These are phyloP conservation scores for Neoscytalidium dimidiatum DNA, from an alignment of 2,329 filamentous ascomycete species.

Conservation along the genomic window DNA sequence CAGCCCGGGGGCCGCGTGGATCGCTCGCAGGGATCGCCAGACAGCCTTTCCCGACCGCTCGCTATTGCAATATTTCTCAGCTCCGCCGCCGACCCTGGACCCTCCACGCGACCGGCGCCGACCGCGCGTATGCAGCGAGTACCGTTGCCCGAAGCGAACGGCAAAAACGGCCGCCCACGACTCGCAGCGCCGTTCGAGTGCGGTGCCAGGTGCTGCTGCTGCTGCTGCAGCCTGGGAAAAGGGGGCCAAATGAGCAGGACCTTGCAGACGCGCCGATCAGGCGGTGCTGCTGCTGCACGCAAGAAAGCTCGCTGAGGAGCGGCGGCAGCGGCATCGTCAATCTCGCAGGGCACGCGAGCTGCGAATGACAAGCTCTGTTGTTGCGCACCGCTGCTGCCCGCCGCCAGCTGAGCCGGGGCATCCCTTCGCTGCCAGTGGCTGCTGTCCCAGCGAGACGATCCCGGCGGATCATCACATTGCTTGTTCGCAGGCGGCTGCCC, in stretches of 20 bases:
- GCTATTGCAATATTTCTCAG: neutral
- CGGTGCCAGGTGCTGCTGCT: neutral
- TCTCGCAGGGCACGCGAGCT: conserved; percentile 10
- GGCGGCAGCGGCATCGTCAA: neutral
- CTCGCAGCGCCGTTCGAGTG: neutral
- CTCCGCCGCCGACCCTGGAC: conserved; percentile 2
- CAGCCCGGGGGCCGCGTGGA: conserved; percentile 10
- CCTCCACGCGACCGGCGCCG: neutral
- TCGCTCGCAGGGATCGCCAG: conserved; percentile 19
- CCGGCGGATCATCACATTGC: conserved; percentile 19
- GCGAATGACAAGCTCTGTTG: conserved; percentile 1
- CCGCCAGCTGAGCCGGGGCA: conserved; percentile 12
- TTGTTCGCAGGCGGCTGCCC: conserved; percentile 18
- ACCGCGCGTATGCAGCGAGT: conserved; percentile 11
- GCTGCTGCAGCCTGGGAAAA: neutral
- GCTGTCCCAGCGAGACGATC: conserved; percentile 16
- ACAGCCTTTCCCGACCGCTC: conserved; percentile 10
- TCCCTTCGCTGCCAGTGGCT: conserved; percentile 16
- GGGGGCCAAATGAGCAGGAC: conserved; percentile 1
- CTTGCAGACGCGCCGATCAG: conserved; percentile 13
- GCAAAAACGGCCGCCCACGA: conserved; percentile 9
- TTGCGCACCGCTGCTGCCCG: conserved; percentile 8
- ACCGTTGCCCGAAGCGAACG: conserved; percentile 15
- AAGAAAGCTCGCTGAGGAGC: conserved; percentile 10
- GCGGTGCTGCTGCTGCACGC: conserved; percentile 11